phyloP scores from a whole-genome alignment of 805 yeast genomes.

The Cyberlindnera veronae region DNA sequence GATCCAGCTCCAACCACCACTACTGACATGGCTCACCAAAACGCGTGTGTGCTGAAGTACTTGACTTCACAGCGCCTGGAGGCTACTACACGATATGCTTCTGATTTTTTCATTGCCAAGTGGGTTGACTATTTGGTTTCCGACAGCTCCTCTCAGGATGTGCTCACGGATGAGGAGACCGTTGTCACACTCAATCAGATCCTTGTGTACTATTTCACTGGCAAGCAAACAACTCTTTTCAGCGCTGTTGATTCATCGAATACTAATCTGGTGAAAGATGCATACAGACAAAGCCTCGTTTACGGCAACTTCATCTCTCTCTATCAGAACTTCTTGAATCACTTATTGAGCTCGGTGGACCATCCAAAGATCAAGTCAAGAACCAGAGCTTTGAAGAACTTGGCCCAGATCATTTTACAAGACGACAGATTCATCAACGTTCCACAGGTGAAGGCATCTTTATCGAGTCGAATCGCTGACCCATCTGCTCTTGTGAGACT shows the following conservation, averaged over 20 bases:
- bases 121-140: constrained; percentile 19
- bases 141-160: constrained; percentile 1
- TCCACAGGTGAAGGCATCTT: constrained; percentile 47
- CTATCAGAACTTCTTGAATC: constrained; percentile 51
- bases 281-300: constrained; percentile 6
- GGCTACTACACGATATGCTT: background rate
- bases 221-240: background rate
- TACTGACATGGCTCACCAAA: background rate
- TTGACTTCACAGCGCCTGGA: background rate
- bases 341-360: constrained; percentile 46
- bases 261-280: background rate
- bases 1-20: constrained; percentile 3
- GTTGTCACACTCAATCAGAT: constrained; percentile 2
- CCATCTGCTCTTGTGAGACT: constrained; percentile 71
- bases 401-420: constrained; percentile 50
- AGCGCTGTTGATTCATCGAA: background rate
- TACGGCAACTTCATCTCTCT: constrained; percentile 23
- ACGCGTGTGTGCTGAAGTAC: background rate
- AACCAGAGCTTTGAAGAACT: constrained; percentile 61
- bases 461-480: constrained; percentile 52
- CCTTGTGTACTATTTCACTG: constrained; percentile 3
- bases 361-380: constrained; percentile 50
- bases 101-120: constrained; percentile 17
- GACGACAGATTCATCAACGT: constrained; percentile 50
- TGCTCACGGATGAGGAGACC: constrained; percentile 2